Base-by-base conservation (phyloP, 2,329 filamentous ascomycete genomes). In the Colletotrichum karsti region DNA sequence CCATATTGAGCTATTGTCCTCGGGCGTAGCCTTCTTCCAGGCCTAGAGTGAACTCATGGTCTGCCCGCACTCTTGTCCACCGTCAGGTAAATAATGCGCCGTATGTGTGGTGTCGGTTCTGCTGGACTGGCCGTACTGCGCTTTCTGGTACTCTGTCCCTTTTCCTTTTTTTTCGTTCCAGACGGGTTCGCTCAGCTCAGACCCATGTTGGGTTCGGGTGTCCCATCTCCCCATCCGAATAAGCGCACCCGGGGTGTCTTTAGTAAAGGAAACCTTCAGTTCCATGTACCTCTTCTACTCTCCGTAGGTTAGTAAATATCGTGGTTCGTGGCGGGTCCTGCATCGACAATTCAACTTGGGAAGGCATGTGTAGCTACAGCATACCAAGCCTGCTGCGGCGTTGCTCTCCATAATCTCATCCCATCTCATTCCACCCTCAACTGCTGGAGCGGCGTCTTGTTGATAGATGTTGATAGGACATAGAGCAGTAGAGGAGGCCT, bases 1-100 rank as follows among this genome's bases (percentile, higher is more conserved):
- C 63, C 58, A 63, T 58, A 28, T 42, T 51, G 35, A 50, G 57
- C 56, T 61, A 62, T 54, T 44, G 57, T 66, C 48, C 41, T 53
- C 33, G 39, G 46, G 56, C 63, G 39, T 24, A 37, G 26, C 20
- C 41, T 22, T 62, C 63, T 66, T 57, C 57, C 48, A 53, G 30
- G 44, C 28, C 12, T 7, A 46, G 46, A 30, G 56, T 44, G 37
- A 56, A 28, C n/a, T n/a, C n/a, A n/a, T n/a, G 24, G 18, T 50
- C n/a, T 61, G 56, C 28, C 39, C 54, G 30, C 55, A 37, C 28
- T 20, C 24, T 28, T 42, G 26, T 20, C 54, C 55, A 51, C 41
- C 30, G 30, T 59, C 35, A 55, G 53, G 53, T 41, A 39, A 24
- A 50, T 9, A 50, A 10, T 24, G 22, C 24, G 28, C 22, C 24